Evolutionary conservation across 768 basidiomycete species (phyloP), one percentile per base, ranked within the genome.

Genomic region (Hydnum rufescens): DNA sequence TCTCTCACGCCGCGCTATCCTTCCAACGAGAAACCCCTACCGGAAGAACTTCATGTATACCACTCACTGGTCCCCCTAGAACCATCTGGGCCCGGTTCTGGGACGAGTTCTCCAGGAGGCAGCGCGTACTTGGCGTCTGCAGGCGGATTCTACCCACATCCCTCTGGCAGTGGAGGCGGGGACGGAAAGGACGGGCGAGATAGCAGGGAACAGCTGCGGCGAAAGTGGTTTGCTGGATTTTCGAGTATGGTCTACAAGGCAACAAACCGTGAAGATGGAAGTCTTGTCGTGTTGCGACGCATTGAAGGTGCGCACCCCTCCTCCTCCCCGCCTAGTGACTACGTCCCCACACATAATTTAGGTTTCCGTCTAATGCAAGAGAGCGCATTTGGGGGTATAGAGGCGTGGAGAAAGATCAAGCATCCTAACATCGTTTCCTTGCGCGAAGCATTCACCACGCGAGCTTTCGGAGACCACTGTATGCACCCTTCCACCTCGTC

Each of bases 361-460:
- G 92, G 84, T 57, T 97, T 78, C 64, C 80, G 89, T 26, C 67
- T 97, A 50, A 74, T 71, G 59, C 77, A 85, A 57, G 85, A 87
- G 60, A 68, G 72, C 22, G 90, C 93, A 1, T 92, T 99, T 60
- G 67, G 66, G 8, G 67, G 77, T 5, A 80, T 96, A 44, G 92
- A 95, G 57, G 68, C 76, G 16, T 99, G 95, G 95, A 76, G 78
- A 1, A 71, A 74, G 42, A 70, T 97, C 53, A 74, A 70, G 18
- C 93, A 97, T 66, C 90, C 95, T 0, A 80, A 75, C 57, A 80
- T 99, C 55, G 77, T 93, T 16, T 65, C 75, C 5, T 68, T 97
- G 22, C 74, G 76, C 48, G 95, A 97, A 63, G 95, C 93, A 0
- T 96, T 99, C 68, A 97, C 95, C 0, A 93, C 93, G 0, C 74